Conservation (phyloP, 2,329 filamentous ascomycete species). For the Neurospora crassa region DNA sequence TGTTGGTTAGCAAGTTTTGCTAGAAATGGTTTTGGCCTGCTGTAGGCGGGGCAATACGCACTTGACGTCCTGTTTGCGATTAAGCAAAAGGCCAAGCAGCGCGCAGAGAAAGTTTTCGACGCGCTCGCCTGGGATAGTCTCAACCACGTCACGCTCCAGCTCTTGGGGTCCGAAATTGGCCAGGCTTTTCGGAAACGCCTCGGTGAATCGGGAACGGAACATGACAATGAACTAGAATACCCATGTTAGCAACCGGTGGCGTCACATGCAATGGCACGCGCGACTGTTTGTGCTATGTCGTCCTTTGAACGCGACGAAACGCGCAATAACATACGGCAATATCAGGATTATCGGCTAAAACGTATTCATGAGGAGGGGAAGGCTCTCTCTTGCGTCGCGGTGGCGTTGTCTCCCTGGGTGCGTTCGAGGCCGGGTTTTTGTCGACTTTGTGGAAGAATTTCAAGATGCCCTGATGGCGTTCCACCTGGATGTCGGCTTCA, state of each 20-base stretch:
- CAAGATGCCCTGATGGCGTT: slow-evolving; percentile 48
- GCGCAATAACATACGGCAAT: slow-evolving; percentile 66
- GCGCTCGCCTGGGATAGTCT: slow-evolving; percentile 69
- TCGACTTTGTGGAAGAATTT: slow-evolving; percentile 57
- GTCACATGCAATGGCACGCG: slow-evolving; percentile 21
- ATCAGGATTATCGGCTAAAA: slow-evolving; percentile 80
- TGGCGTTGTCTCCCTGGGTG: slow-evolving; percentile 49
- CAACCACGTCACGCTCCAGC: slow-evolving; percentile 76
- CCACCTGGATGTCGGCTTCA: slow-evolving; percentile 40
- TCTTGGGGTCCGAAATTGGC: slow-evolving; percentile 92
- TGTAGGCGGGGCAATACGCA: slow-evolving; percentile 37
- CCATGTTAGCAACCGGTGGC: background rate
- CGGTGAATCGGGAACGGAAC: slow-evolving; percentile 89
- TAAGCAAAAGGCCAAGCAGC: slow-evolving; percentile 76
- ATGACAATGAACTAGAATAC: slow-evolving; percentile 79
- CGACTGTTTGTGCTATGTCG: slow-evolving; percentile 42
- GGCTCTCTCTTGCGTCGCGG: slow-evolving; percentile 69
- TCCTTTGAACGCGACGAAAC: slow-evolving; percentile 30
- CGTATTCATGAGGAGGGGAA: slow-evolving; percentile 84
- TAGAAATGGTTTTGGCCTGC: background rate
- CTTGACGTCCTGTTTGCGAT: slow-evolving; percentile 98
- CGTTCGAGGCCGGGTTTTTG: slow-evolving; percentile 30
- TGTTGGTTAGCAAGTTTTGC: background rate
- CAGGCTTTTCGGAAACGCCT: slow-evolving; percentile 79
- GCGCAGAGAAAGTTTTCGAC: slow-evolving; percentile 86